Base-by-base conservation (phyloP, 2,329 filamentous ascomycete species). In the Geosmithia morbida region DNA sequence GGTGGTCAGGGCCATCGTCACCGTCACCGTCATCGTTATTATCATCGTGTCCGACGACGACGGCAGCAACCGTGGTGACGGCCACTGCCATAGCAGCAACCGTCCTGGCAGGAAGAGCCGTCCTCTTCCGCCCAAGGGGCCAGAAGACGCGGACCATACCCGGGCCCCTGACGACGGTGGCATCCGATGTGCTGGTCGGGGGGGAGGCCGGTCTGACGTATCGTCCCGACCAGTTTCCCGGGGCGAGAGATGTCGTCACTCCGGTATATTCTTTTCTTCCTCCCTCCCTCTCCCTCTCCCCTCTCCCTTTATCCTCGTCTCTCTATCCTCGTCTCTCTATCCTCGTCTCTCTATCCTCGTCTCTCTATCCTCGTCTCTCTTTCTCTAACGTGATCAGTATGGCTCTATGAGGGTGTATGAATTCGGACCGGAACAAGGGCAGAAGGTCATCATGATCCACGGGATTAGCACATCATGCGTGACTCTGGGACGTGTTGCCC, bases 381-480 rank as follows among this genome's bases (percentile, higher is more conserved):
- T 41, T 13, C 13, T 17, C 37, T 40, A 40, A 17, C 37, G 17
- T 13, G n/a, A 17, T 4, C 44, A 76, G 57, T 89, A 87, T 59
- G 87, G 87, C 45, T 79, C 71, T 33, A 80, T 88, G 48, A 71
- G 85, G 39, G 82, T 86, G 19, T 92, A 92, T 59, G 87, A 94
- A 66, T 94, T 83, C 66, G 87, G 87, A 1, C 83, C 86, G 1
- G 72, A 79, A 46, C 63, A 76, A 47, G 87, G 87, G 7, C 72
- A 75, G 43, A 89, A 85, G 56, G 80, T 92, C 4, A 63, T 94
- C 16, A 71, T 94, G 33, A 70, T 94, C 8, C 87, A 94, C 59
- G 87, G 87, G 43, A 90, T 94, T 59, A 87, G 81, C 51, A 94
- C 86, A 0, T 83, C 87, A 0, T 87, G 83, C 60, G 75, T 89